Evolutionary conservation across 805 yeast species (phyloP), one percentile per base, ranked within the genome.

Genomic region (Saturnispora sekii): DNA sequence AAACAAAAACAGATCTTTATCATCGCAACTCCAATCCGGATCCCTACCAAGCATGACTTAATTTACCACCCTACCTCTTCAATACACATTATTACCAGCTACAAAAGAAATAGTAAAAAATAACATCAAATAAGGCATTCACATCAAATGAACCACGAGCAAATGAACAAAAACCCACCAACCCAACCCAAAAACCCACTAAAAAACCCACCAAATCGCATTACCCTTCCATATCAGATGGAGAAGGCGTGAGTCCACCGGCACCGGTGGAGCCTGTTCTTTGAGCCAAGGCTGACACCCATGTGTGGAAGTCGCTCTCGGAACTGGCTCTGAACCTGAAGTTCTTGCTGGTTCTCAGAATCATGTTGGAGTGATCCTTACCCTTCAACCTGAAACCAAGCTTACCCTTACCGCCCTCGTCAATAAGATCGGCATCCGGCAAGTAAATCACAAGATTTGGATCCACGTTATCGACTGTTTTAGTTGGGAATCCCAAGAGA

Each of bases 371-470:
- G 38, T 56, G 58, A 46, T 68, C 76, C 52, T 72, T 73, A 18
- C 76, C 77, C 34, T 62, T 62, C 16, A 74, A 43, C 39, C 56
- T 54, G 51, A 74, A 65, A 48, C 62, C 63, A 55, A 53, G 57
- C 53, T 65, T 67, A 60, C 56, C 63, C 44, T 66, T 66, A 17
- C 65, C 70, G 26, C 59, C 58, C 3, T 53, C 43, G 8, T 63
- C 51, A 31, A 63, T 62, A 11, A 72, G 45, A 29, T 62, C 53
- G 47, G 72, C 63, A 15, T 72, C 77, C 9, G 79, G 79, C 32
- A 74, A 54, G 46, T 64, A 72, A 5, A 75, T 51, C 14, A 70
- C 64, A 36, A 70, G 52, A 18, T 68, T 68, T 12, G 79, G 79
- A n/a, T 63, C 62, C 15, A 49, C 49, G 6, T 72, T 60, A 48